Evolutionary conservation across 768 basidiomycete species (phyloP), one percentile per base, ranked within the genome.

Genomic region (Amanita subjunquillea): DNA sequence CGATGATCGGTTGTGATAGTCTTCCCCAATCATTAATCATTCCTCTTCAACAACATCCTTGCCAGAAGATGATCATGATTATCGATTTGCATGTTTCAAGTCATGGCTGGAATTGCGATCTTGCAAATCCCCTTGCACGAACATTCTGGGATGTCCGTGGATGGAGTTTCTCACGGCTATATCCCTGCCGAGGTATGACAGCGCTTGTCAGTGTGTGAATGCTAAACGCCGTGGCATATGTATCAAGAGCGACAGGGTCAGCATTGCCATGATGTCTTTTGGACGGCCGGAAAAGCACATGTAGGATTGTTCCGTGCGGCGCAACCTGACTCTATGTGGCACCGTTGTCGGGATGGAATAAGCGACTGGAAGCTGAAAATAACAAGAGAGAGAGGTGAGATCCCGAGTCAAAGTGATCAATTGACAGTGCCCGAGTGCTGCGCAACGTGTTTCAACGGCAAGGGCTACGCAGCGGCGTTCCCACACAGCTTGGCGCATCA

Each of bases 391-490:
- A 30, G 46, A 22, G 32, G 34, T 27, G 43, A 22, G 51, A 44
- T 52, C 13, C 51, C 42, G 43, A 52, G 51, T 44, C 32, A 43
- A 39, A n/a, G 40, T 8, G 2, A 41, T 34, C 40, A 27, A 51
- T 13, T 20, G n/a, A 9, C 25, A 25, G 41, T 44, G 40, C 50
- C 51, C 32, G 42, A 53, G 51, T 45, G 42, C 43, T 41, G 30
- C 36, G 34, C 51, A 53, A 45, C 43, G 51, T 53, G 51, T 53
- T 53, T 45, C 51, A 43, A 27, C 51, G 51, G 20, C 17, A 37
- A 30, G 29, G 27, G 27, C 3, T 8, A 30, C 10, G 32, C 32
- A 32, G 38, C 42, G 30, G 34, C 22, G 15, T 53, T 53, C 51
- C 44, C 51, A 53, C 51, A 46, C 43, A 37, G 44, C 43, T 32